Percentiles rank a stretch among this genome's conserved stretches.
These are phyloP conservation scores for Phytopythium aichiense DNA, from an alignment of 352 stramenopile species.

Conservation along the genomic window DNA sequence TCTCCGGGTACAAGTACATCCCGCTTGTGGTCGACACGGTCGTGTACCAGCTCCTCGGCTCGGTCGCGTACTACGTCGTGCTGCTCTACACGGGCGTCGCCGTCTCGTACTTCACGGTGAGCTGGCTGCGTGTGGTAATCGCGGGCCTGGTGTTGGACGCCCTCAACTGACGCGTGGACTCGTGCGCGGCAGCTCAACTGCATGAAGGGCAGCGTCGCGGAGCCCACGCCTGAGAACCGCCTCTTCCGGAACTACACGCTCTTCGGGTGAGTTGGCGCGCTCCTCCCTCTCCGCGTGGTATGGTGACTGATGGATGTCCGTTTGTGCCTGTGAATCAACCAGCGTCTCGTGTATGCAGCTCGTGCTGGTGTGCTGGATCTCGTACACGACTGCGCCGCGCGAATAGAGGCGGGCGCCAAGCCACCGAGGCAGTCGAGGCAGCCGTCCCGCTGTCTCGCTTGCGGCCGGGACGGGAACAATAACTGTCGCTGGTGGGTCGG, in stretches of 20 bases:
- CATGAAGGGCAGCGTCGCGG: conserved; percentile 81
- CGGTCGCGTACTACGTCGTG: conserved; percentile 89
- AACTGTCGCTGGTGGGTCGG: background rate
- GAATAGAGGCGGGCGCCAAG: conserved; percentile 24
- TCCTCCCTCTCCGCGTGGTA: background rate
- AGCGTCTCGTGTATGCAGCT: conserved; percentile 82
- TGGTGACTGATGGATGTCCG: background rate
- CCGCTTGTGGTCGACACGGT: conserved; percentile 94
- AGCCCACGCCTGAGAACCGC: conserved; percentile 67
- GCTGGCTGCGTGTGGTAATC: conserved; percentile 5
- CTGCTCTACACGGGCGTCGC: conserved; percentile 93
- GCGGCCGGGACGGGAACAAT: background rate
- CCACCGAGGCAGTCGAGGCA: background rate
- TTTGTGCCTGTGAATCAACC: conserved; percentile 1
- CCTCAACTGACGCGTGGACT: background rate
- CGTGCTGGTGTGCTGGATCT: conserved; percentile 81
- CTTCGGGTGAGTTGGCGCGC: conserved; percentile 52
- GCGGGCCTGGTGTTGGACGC: background rate
- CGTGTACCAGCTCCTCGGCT: conserved; percentile 79
- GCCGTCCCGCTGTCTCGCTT: background rate
- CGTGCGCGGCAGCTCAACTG: conserved; percentile 61
- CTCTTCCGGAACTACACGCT: conserved; percentile 85
- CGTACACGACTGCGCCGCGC: conserved; percentile 71
- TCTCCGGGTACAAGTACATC: conserved; percentile 99
- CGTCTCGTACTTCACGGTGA: conserved; percentile 94